These are phyloP conservation scores for Psilocybe mexicana DNA, from an alignment of 1,284 basidiomycete species.

Conservation along the genomic window DNA sequence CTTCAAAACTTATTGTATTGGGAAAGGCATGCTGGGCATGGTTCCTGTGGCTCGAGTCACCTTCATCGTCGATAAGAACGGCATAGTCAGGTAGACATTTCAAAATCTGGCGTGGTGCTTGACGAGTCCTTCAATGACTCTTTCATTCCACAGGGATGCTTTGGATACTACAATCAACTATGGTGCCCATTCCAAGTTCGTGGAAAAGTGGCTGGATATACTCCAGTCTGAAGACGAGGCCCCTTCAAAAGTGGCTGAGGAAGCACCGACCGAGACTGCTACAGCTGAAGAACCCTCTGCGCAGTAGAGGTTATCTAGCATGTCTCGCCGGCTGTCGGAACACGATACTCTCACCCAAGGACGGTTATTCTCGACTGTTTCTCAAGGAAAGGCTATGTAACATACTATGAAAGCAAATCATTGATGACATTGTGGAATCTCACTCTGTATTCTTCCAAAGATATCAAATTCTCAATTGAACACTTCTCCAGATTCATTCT, in stretches of 20 bases:
- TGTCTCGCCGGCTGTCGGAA: not conserved
- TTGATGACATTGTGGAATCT: too few species aligned
- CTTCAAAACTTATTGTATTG: slow-evolving; percentile 63
- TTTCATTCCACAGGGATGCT: slow-evolving; percentile 42
- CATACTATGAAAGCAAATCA: too few species aligned
- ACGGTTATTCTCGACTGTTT: too few species aligned
- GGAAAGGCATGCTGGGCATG: slow-evolving; percentile 66
- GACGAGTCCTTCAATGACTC: not conserved
- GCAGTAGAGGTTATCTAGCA: not conserved
- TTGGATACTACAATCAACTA: slow-evolving; percentile 60
- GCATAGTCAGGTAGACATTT: slow-evolving; percentile 56
- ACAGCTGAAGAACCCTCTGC: slow-evolving; percentile 7
- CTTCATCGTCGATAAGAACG: slow-evolving; percentile 72
- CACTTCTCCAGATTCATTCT: too few species aligned
- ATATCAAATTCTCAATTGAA: too few species aligned
- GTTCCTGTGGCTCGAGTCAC: slow-evolving; percentile 63
- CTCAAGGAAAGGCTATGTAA: too few species aligned
- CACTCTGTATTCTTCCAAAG: too few species aligned
- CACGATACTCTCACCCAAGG: too few species aligned
- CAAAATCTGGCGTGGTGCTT: too few species aligned
- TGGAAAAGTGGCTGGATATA: slow-evolving; percentile 62
- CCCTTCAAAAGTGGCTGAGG: not conserved
- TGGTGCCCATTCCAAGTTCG: slow-evolving; percentile 66
- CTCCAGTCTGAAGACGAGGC: slow-evolving; percentile 40
- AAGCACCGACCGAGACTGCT: slow-evolving; percentile 11